Percentiles rank a stretch among this genome's conserved stretches.
These are phyloP conservation scores for Hypoxylon rubiginosum DNA, from an alignment of 2,329 filamentous ascomycete species.

Conservation along the genomic window DNA sequence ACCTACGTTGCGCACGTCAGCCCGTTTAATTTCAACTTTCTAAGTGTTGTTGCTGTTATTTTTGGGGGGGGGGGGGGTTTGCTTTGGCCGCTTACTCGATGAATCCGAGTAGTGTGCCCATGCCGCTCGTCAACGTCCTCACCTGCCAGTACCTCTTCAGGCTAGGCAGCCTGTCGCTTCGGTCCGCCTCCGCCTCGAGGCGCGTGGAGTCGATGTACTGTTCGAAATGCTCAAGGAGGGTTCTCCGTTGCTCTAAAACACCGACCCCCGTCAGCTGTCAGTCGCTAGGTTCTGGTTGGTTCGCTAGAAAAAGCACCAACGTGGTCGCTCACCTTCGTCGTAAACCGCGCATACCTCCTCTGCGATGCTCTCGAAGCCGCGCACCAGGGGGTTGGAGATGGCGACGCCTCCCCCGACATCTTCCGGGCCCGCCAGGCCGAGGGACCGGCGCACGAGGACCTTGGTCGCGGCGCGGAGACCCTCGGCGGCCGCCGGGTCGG, in stretches of 20 bases:
- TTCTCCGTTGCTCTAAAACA: conserved; percentile 42
- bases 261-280: background rate
- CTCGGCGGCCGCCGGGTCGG: conserved; percentile 37
- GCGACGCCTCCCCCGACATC: background rate
- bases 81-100: conserved; percentile 43
- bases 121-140: conserved; percentile 49
- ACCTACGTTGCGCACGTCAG: conserved; percentile 30
- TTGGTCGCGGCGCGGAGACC: conserved; percentile 44
- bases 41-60: background rate
- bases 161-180: conserved; percentile 39
- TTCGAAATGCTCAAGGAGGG: conserved; percentile 41
- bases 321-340: conserved; percentile 36
- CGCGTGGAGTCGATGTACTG: conserved; percentile 47
- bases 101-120: conserved; percentile 45
- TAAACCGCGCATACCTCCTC: conserved; percentile 38
- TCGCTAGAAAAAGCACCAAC: background rate
- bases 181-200: conserved; percentile 45
- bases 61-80: background rate
- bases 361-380: conserved; percentile 40
- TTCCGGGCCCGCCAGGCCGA: conserved; percentile 23
- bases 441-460: conserved; percentile 34
- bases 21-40: background rate
- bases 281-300: background rate
- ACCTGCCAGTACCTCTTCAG: conserved; percentile 48
- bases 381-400: conserved; percentile 39